Conservation (phyloP, 2,329 filamentous ascomycete genomes). For the Aspergillus luchuensis region DNA sequence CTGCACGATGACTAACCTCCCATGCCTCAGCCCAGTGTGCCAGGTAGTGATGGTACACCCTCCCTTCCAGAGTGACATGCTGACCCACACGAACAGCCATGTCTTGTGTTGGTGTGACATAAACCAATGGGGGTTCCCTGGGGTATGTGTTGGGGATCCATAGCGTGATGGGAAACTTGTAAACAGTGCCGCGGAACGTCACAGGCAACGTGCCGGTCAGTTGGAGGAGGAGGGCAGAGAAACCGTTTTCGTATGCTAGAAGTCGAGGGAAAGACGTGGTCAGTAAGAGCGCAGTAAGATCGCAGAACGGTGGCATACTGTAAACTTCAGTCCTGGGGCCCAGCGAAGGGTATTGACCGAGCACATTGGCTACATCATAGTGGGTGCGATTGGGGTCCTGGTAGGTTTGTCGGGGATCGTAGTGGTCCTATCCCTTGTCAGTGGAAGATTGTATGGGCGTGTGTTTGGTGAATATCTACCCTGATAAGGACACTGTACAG, state of each 20-base stretch:
- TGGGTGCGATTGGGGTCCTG: slow-evolving; percentile 90
- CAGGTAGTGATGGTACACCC: slow-evolving; percentile 93
- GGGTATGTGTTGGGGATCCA: slow-evolving; percentile 95
- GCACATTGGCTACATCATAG: slow-evolving; percentile 80
- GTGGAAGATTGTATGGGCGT: slow-evolving; percentile 13
- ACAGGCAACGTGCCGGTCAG: slow-evolving; percentile 90
- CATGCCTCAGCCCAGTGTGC: slow-evolving; percentile 85
- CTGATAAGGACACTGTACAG: slow-evolving; percentile 86
- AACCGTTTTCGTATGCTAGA: slow-evolving; percentile 83
- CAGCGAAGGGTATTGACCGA: slow-evolving; percentile 77
- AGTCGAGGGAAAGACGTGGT: slow-evolving; percentile 8
- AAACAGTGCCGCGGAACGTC: slow-evolving; percentile 81
- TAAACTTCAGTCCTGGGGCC: slow-evolving; percentile 91
- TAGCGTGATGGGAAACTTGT: slow-evolving; percentile 87
- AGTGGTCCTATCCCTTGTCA: slow-evolving; percentile 33
- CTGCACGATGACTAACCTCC: slow-evolving; percentile 68
- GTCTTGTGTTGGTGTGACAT: slow-evolving; percentile 82
- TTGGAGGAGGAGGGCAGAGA: slow-evolving; percentile 81
- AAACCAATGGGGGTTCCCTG: slow-evolving; percentile 78
- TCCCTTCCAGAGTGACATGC: slow-evolving; percentile 89
- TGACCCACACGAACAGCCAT: slow-evolving; percentile 92
- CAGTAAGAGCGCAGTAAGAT: not conserved
- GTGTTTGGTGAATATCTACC: slow-evolving; percentile 45
- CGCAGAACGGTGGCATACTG: slow-evolving; percentile 60
- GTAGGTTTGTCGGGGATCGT: slow-evolving; percentile 71